Evolutionary conservation across 1,284 basidiomycete genomes (phyloP).

Genomic region (Ceraceosorus guamensis): DNA sequence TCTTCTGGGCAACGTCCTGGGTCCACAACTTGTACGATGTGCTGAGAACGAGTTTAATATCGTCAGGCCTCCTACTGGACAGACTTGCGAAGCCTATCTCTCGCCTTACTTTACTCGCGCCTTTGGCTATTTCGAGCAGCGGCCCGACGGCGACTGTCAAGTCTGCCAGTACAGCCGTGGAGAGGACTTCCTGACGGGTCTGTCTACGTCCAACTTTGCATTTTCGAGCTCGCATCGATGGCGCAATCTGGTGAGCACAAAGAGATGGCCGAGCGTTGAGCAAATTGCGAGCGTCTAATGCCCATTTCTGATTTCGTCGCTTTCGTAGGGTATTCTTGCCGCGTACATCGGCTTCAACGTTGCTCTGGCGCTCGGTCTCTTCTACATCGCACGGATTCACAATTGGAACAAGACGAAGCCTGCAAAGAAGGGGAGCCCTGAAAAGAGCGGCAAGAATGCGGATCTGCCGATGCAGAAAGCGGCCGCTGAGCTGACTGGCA

Average conservation of each 20-base stretch:
- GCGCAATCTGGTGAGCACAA: slow-evolving; percentile 38
- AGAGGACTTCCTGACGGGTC: slow-evolving; percentile 52
- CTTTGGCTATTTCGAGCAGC: slow-evolving; percentile 24
- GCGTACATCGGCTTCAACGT: slow-evolving; percentile 61
- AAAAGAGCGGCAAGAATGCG: neutral
- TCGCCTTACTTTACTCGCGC: slow-evolving; percentile 32
- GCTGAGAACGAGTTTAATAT: slow-evolving; percentile 47
- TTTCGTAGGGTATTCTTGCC: slow-evolving; percentile 58
- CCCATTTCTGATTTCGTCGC: too few species aligned
- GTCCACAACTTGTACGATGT: slow-evolving; percentile 50
- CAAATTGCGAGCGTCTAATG: too few species aligned
- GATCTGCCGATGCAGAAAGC: neutral
- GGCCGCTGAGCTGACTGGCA: neutral
- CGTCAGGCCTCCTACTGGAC: slow-evolving; percentile 48
- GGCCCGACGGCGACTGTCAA: slow-evolving; percentile 47
- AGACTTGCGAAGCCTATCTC: slow-evolving; percentile 51
- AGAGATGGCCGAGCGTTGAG: too few species aligned
- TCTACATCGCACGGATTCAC: slow-evolving; percentile 12
- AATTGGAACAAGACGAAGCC: slow-evolving; percentile 1
- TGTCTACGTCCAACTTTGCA: slow-evolving; percentile 7
- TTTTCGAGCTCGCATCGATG: slow-evolving; percentile 18
- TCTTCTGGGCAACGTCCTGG: slow-evolving; percentile 48
- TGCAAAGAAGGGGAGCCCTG: neutral
- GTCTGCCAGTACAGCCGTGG: slow-evolving; percentile 57
- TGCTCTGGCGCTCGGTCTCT: slow-evolving; percentile 23